phyloP scores from a whole-genome alignment of 2,329 filamentous ascomycete genomes.

The Alternaria alternata region DNA sequence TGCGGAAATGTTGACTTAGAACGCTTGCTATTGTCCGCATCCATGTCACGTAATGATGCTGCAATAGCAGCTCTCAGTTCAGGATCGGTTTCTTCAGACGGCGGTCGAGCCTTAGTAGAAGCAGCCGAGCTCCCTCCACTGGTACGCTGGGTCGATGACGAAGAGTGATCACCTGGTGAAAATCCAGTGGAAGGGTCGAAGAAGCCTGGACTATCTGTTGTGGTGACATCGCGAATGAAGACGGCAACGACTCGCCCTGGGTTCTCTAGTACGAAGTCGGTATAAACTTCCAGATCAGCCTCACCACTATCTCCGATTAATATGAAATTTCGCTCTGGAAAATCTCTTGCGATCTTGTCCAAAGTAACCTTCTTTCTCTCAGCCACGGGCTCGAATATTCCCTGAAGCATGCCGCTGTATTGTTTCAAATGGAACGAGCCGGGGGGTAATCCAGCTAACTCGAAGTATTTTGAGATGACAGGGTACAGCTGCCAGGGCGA shows the following conservation, averaged over 20 bases:
- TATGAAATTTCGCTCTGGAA: slow-evolving; percentile 87
- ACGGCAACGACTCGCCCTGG: slow-evolving; percentile 84
- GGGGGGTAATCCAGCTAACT: slow-evolving; percentile 77
- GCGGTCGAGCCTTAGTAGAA: slow-evolving; percentile 24
- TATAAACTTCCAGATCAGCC: slow-evolving; percentile 96
- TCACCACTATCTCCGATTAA: slow-evolving; percentile 96
- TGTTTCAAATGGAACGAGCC: slow-evolving; percentile 96
- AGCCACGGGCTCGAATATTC: slow-evolving; percentile 96
- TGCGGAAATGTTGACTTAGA: slow-evolving; percentile 42
- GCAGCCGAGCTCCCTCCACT: slow-evolving; percentile 17
- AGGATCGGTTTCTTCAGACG: slow-evolving; percentile 56
- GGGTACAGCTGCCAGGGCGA: slow-evolving; percentile 98
- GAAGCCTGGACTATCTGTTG: slow-evolving; percentile 74
- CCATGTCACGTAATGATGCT: slow-evolving; percentile 57
- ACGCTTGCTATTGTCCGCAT: slow-evolving; percentile 50
- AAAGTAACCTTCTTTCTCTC: slow-evolving; percentile 91
- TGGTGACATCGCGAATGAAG: slow-evolving; percentile 96
- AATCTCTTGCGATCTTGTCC: slow-evolving; percentile 85
- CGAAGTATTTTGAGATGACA: slow-evolving; percentile 85
- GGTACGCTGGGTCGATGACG: slow-evolving; percentile 33
- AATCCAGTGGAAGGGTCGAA: slow-evolving; percentile 71
- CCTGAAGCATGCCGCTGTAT: slow-evolving; percentile 95
- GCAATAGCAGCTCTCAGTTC: slow-evolving; percentile 59
- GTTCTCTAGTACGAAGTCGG: slow-evolving; percentile 85
- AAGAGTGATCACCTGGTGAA: slow-evolving; percentile 41